A percentile compares a stretch with the other conserved stretches of the same genome.
phyloP scores from a whole-genome alignment of 2,329 filamentous ascomycete species.

The Trichophyton verrucosum region DNA sequence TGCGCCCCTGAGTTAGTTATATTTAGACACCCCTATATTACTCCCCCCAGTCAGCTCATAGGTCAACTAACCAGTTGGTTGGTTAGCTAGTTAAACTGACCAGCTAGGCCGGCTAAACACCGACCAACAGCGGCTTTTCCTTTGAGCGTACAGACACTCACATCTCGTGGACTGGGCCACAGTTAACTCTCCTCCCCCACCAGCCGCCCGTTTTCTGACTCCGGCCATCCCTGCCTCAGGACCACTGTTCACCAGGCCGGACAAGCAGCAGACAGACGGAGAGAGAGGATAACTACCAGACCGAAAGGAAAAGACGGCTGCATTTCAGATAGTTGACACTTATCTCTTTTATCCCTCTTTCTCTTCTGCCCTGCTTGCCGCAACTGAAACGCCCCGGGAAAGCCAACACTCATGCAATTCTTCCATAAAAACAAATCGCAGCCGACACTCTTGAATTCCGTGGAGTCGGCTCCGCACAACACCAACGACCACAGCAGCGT shows the following conservation, averaged over 20 bases:
- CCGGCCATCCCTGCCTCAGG: neutral
- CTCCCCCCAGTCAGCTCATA: too few species aligned
- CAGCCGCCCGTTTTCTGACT: neutral
- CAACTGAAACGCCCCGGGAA: neutral
- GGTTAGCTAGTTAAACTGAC: neutral
- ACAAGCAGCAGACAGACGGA: neutral
- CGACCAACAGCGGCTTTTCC: neutral
- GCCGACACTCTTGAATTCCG: constrained; percentile 12
- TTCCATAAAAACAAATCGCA: constrained; percentile 17
- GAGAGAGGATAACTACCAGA: neutral
- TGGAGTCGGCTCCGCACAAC: constrained; percentile 7
- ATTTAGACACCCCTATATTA: neutral
- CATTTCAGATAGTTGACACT: too few species aligned
- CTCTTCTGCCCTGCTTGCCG: neutral
- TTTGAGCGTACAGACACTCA: too few species aligned
- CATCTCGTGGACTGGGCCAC: too few species aligned
- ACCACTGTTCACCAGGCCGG: neutral
- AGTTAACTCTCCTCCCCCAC: neutral
- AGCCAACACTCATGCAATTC: constrained; percentile 13
- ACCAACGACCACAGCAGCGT: neutral
- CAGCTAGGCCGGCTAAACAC: neutral
- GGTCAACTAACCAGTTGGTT: neutral
- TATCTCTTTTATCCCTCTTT: neutral
- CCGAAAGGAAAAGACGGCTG: neutral
- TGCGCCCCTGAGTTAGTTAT: neutral